Evolutionary conservation across 225 moss, liverwort and hornwort genomes (phyloP).

Genomic region (Pseudoscleropodium purum): DNA sequence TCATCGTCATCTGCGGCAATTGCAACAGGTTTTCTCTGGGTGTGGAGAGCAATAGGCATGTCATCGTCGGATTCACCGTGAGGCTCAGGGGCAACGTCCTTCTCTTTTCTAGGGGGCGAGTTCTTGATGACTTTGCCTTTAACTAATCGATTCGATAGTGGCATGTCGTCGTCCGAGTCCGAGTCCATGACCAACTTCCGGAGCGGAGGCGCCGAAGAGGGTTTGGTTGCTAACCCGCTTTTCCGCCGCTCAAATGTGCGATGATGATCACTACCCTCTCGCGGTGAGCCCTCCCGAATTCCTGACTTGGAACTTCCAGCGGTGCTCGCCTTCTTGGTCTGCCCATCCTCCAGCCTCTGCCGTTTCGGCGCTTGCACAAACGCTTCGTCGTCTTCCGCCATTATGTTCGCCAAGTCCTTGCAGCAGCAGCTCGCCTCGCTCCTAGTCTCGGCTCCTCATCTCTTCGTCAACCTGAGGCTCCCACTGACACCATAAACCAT

Average conservation of each 20-base stretch:
- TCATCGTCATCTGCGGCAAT: slow-evolving; percentile 27
- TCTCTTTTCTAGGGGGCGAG: not conserved
- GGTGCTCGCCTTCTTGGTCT: slow-evolving; percentile 15
- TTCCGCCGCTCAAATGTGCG: slow-evolving; percentile 41
- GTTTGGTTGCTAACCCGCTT: slow-evolving; percentile 10
- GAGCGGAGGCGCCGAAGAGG: slow-evolving; percentile 1
- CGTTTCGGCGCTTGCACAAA: slow-evolving; percentile 41
- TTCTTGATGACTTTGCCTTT: slow-evolving; percentile 15
- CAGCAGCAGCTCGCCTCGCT: slow-evolving; percentile 3
- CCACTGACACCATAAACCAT: slow-evolving; percentile 5
- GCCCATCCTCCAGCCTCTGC: slow-evolving; percentile 41
- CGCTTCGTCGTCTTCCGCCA: slow-evolving; percentile 49
- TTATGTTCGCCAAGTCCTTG: slow-evolving; percentile 8
- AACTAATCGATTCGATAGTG: slow-evolving; percentile 8
- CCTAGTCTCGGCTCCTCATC: slow-evolving; percentile 28
- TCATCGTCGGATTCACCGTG: slow-evolving; percentile 32
- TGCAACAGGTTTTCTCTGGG: slow-evolving; percentile 5
- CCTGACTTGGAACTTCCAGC: slow-evolving; percentile 31
- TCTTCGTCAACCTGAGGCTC: not conserved
- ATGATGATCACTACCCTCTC: slow-evolving; percentile 16
- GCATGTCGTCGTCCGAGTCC: slow-evolving; percentile 45
- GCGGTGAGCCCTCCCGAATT: slow-evolving; percentile 4
- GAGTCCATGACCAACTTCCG: slow-evolving; percentile 16
- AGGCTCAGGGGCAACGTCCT: not conserved
- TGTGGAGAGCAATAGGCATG: slow-evolving; percentile 22